phyloP scores from a whole-genome alignment of 768 basidiomycete species.

The Calvatia gigantea region DNA sequence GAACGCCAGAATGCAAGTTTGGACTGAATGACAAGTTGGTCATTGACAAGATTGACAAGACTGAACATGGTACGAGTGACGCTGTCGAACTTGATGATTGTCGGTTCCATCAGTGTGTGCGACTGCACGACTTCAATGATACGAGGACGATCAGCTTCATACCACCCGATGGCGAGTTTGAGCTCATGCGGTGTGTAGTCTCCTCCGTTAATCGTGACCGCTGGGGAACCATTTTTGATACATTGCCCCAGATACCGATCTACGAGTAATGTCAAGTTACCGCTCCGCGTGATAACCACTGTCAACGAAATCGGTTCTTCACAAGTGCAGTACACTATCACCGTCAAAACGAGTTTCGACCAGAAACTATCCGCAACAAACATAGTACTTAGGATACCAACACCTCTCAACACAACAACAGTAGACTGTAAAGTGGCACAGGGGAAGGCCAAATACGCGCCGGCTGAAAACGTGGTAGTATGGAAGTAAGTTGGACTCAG shows the following conservation, averaged over 20 bases:
- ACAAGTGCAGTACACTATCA: constrained; percentile 86
- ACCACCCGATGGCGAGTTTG: constrained; percentile 98
- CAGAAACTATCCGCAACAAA: constrained; percentile 91
- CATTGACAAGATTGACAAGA: constrained; percentile 87
- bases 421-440: constrained; percentile 89
- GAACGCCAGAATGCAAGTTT: constrained; percentile 98
- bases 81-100: constrained; percentile 98
- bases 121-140: constrained; percentile 91
- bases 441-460: constrained; percentile 97
- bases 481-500: constrained; percentile 79
- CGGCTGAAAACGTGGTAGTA: constrained; percentile 91
- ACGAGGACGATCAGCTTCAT: constrained; percentile 94
- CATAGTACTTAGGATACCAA: constrained; percentile 91
- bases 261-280: constrained; percentile 94
- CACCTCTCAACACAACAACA: constrained; percentile 89
- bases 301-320: constrained; percentile 92
- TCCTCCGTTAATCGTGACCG: not conserved
- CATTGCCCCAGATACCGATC: constrained; percentile 79
- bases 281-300: constrained; percentile 84
- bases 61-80: constrained; percentile 58
- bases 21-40: constrained; percentile 98
- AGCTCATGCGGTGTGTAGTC: constrained; percentile 81
- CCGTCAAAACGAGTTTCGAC: constrained; percentile 85
- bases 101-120: constrained; percentile 97
- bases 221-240: not conserved